Conservation (phyloP, 495 filamentous ascomycete genomes). For the Tuber microsphaerosporum region DNA sequence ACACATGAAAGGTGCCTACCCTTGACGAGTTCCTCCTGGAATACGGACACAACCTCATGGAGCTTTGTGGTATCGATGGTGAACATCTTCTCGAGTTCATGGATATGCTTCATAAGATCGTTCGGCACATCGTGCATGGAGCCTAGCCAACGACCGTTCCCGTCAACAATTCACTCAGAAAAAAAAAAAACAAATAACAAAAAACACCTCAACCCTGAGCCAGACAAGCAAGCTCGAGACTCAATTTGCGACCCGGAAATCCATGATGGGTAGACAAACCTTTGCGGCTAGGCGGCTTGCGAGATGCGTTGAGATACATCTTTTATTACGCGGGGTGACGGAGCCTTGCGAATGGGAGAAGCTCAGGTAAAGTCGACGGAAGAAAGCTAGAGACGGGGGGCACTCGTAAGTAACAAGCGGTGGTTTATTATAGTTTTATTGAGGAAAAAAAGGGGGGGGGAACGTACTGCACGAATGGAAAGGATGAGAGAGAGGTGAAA, state of each 20-base stretch:
- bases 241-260: neutral
- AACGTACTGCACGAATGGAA: neutral
- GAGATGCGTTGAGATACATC: constrained; percentile 36
- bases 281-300: constrained; percentile 41
- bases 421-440: neutral
- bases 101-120: constrained; percentile 75
- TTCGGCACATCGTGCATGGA: constrained; percentile 77
- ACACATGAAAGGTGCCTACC: constrained; percentile 49
- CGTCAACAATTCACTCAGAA: constrained; percentile 10
- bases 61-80: constrained; percentile 69
- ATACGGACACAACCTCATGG: constrained; percentile 82
- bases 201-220: neutral
- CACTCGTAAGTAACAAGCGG: neutral
- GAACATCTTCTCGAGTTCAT: constrained; percentile 78
- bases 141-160: constrained; percentile 45
- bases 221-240: neutral
- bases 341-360: constrained; percentile 13
- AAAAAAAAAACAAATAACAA: neutral
- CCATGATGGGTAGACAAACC: constrained; percentile 26
- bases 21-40: constrained; percentile 79
- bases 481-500: constrained; percentile 19
- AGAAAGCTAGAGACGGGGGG: neutral
- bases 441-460: constrained; percentile 18
- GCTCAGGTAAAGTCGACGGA: neutral
- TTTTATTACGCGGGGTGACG: constrained; percentile 19